Base-by-base conservation (phyloP, 2,329 filamentous ascomycete genomes). In the Karstenula rhodostoma region DNA sequence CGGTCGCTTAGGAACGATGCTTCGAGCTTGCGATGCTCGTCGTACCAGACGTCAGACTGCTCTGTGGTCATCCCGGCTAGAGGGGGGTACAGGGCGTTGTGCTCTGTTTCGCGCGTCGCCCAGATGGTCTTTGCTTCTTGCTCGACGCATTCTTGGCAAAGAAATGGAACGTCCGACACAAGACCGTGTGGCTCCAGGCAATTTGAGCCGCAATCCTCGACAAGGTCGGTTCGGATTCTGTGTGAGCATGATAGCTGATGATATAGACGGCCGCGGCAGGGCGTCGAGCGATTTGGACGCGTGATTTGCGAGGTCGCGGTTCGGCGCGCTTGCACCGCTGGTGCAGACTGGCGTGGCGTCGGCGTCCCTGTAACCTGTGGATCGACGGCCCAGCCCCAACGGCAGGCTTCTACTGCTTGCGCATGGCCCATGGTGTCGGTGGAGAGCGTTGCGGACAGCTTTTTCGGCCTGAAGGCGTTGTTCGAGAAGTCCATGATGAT, bases 241-340 rank as follows among this genome's bases (percentile, higher is more conserved):
- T 77, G 75, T 19, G 73, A 74, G 53, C 75, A 77, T 7, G 69
- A 57, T 4, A 77, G 71, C 54, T 77, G 74, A 46, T 77, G 75
- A 40, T 77, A 77, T 8, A 76, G 68, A 7, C 73, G 73, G 12
- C 73, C 73, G 56, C 73, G 71, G 53, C 75, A 77, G 22, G 73
- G 69, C 27, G 68, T 67, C 50, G 75, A 72, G 27, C 74, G 73
- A 56, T 71, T 75, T 54, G 67, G 66, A 17, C 67, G 69, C 7
- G 68, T 60, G 46, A 68, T 68, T 32, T 67, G 66, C 3, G 61
- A 57, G 2, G 67, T 65, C 8, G 47, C 37, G 27, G 61, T 58
- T 42, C 57, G 46, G 35, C 60, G 54, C 52, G 62, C 49, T 64
- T 60, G 60, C 56, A 52, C 40, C 10, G 56, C 29, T 13, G 60